Percentiles rank a stretch among this genome's conserved stretches.
These are phyloP conservation scores for Porpolomopsis calyptriformis DNA, from an alignment of 768 basidiomycete genomes.

Conservation along the genomic window DNA sequence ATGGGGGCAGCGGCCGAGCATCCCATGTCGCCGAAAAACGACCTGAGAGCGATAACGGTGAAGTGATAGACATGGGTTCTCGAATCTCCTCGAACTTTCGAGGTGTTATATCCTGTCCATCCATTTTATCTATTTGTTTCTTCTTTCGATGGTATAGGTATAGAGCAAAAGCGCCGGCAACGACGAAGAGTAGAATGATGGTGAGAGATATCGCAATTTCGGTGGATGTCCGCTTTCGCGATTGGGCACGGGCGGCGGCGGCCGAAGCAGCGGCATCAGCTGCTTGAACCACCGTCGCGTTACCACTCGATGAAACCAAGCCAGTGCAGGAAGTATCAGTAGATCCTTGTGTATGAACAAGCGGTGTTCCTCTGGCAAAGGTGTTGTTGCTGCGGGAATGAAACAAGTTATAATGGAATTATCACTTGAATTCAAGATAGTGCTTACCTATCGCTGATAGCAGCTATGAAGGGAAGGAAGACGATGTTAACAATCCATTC, in stretches of 20 bases:
- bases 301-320: constrained; percentile 17
- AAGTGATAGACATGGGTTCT: not conserved
- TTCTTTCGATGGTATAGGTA: constrained; percentile 11
- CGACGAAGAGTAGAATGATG: constrained; percentile 20
- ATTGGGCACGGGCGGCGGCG: constrained; percentile 3
- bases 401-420: not conserved
- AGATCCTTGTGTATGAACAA: constrained; percentile 19
- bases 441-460: constrained; percentile 34
- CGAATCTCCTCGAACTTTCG: constrained; percentile 8
- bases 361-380: constrained; percentile 17
- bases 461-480: constrained; percentile 19
- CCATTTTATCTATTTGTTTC: constrained; percentile 5
- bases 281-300: constrained; percentile 14
- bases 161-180: constrained; percentile 12
- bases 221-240: constrained; percentile 15
- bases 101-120: constrained; percentile 6
- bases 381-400: constrained; percentile 27
- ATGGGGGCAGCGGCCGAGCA: not conserved
- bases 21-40: not conserved
- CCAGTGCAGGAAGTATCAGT: constrained; percentile 22
- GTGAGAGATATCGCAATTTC: constrained; percentile 24
- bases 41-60: not conserved
- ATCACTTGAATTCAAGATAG: not conserved
- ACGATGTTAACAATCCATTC: not conserved
- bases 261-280: constrained; percentile 11